Evolutionary conservation across 1,284 basidiomycete species (phyloP).

Genomic region (Melanopsichium pennsylvanicum): DNA sequence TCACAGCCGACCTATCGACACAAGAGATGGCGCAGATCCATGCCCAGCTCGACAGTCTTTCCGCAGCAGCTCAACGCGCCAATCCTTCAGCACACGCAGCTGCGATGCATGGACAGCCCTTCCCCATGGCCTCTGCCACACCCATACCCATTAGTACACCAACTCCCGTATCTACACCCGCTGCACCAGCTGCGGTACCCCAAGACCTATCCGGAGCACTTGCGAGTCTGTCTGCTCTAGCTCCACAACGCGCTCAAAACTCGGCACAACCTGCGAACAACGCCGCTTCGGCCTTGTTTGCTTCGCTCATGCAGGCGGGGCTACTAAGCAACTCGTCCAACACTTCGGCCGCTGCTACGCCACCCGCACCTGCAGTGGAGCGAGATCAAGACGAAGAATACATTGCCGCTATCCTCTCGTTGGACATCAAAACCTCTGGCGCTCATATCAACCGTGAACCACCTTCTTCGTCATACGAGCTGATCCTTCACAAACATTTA

Average conservation of each 20-base stretch:
- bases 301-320: constrained; percentile 60
- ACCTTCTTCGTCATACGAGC: constrained; percentile 61
- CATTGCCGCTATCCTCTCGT: constrained; percentile 75
- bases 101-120: constrained; percentile 40
- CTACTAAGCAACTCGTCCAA: constrained; percentile 46
- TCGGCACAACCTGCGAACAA: constrained; percentile 4
- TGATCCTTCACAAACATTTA: constrained; percentile 69
- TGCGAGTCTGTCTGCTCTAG: constrained; percentile 21
- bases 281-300: constrained; percentile 50
- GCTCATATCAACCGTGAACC: constrained; percentile 79
- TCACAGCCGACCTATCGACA: constrained; percentile 77
- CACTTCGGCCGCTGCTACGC: constrained; percentile 47
- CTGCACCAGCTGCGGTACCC: constrained; percentile 53
- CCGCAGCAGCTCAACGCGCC: constrained; percentile 49
- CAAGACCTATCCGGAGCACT: constrained; percentile 34
- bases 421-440: constrained; percentile 76
- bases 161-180: constrained; percentile 6
- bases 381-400: constrained; percentile 70
- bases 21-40: constrained; percentile 82
- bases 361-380: constrained; percentile 67
- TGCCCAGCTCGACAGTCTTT: constrained; percentile 75
- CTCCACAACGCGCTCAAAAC: constrained; percentile 2
- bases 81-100: constrained; percentile 51
- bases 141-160: constrained; percentile 6
- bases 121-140: neutral